phyloP scores from a whole-genome alignment of 306 rosid genomes.

The Vicia faba region DNA sequence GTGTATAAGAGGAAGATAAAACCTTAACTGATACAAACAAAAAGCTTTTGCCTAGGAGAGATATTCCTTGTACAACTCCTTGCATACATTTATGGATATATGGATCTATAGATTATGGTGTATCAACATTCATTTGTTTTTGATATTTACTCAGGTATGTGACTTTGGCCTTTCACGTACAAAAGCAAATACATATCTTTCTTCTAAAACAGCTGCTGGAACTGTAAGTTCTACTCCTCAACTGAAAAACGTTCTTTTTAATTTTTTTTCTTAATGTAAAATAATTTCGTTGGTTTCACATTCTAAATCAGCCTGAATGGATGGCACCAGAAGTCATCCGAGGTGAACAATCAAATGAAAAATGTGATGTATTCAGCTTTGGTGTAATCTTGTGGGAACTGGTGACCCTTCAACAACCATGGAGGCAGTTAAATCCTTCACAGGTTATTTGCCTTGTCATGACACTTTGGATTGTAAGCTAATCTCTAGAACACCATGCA shows the following conservation, averaged over 20 bases:
- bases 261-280: neutral
- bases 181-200: slow-evolving; percentile 88
- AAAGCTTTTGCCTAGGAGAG: slow-evolving; percentile 3
- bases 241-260: neutral
- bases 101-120: slow-evolving; percentile 10
- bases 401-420: slow-evolving; percentile 84
- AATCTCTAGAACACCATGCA: slow-evolving; percentile 24
- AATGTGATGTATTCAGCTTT: slow-evolving; percentile 90
- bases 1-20: neutral
- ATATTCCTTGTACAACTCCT: slow-evolving; percentile 15
- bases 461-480: slow-evolving; percentile 14
- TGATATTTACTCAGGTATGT: slow-evolving; percentile 59
- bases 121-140: slow-evolving; percentile 22
- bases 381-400: slow-evolving; percentile 97
- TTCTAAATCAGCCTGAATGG: slow-evolving; percentile 78
- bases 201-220: slow-evolving; percentile 94
- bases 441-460: slow-evolving; percentile 57
- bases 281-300: slow-evolving; percentile 31
- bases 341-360: slow-evolving; percentile 85
- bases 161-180: slow-evolving; percentile 95
- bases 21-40: neutral
- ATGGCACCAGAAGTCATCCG: slow-evolving; percentile 99
- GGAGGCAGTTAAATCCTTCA: slow-evolving; percentile 74
- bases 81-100: neutral
- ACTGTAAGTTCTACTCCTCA: slow-evolving; percentile 65